phyloP scores from a whole-genome alignment of 1,284 basidiomycete genomes.

The Golubevia sp. region DNA sequence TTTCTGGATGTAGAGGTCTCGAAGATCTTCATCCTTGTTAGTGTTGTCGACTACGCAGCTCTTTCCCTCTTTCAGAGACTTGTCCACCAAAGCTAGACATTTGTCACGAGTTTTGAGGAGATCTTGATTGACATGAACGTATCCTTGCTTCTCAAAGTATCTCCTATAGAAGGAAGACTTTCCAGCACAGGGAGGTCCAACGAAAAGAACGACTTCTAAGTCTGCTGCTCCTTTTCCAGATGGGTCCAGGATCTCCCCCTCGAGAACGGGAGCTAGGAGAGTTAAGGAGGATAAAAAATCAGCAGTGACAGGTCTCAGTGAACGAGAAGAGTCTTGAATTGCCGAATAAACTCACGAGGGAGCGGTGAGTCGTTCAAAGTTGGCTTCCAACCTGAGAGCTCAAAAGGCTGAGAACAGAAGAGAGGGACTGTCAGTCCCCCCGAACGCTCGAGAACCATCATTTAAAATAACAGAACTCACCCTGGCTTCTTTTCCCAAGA shows the following conservation, averaged over 20 bases:
- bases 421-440: too few species aligned
- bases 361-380: neutral
- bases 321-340: too few species aligned
- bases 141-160: slow-evolving; percentile 73
- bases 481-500: slow-evolving; percentile 8
- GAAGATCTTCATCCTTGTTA: too few species aligned
- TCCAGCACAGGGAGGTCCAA: slow-evolving; percentile 83
- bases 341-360: too few species aligned
- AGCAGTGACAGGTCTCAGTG: too few species aligned
- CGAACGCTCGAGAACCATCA: neutral
- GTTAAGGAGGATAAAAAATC: too few species aligned
- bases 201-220: slow-evolving; percentile 75
- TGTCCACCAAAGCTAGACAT: slow-evolving; percentile 73
- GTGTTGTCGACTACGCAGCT: slow-evolving; percentile 42
- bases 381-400: neutral
- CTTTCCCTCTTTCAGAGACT: slow-evolving; percentile 65
- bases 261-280: too few species aligned
- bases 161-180: slow-evolving; percentile 79
- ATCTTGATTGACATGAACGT: slow-evolving; percentile 74
- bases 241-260: too few species aligned
- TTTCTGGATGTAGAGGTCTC: too few species aligned
- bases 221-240: neutral
- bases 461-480: slow-evolving; percentile 5
- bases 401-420: neutral
- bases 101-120: slow-evolving; percentile 73